Evolutionary conservation across 306 rosid genomes (phyloP).

Genomic region (Glycine tomentella): DNA sequence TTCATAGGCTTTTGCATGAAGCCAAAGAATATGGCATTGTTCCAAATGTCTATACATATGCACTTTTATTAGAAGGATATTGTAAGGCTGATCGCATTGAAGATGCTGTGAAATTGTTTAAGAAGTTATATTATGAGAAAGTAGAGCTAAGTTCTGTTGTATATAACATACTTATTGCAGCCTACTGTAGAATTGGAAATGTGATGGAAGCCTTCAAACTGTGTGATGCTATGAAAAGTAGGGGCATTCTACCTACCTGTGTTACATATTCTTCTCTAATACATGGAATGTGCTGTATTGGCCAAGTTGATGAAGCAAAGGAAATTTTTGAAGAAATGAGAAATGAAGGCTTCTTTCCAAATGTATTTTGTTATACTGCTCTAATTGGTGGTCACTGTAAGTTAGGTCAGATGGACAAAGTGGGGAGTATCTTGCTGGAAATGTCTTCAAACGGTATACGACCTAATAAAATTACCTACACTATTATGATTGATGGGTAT

Average conservation of each 20-base stretch:
- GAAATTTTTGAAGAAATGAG: constrained; percentile 65
- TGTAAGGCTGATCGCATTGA: constrained; percentile 64
- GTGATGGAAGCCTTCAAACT: constrained; percentile 64
- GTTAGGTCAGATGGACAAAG: constrained; percentile 72
- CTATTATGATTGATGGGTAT: constrained; percentile 74
- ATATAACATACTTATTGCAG: constrained; percentile 69
- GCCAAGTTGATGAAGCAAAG: constrained; percentile 64
- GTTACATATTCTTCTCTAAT: constrained; percentile 76
- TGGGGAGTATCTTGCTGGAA: constrained; percentile 51
- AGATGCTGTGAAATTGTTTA: constrained; percentile 62
- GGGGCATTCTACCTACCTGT: constrained; percentile 60
- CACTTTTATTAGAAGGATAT: constrained; percentile 70
- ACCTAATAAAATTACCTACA: constrained; percentile 75
- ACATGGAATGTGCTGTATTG: constrained; percentile 72
- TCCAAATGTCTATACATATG: constrained; percentile 72
- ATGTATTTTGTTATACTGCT: constrained; percentile 75
- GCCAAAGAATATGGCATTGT: constrained; percentile 54
- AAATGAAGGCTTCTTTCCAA: constrained; percentile 65
- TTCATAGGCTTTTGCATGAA: constrained; percentile 63
- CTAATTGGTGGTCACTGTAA: constrained; percentile 75
- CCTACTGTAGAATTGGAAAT: constrained; percentile 58
- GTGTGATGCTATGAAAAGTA: constrained; percentile 63
- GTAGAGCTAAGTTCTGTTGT: constrained; percentile 69
- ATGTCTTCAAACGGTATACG: constrained; percentile 57
- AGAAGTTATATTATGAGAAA: constrained; percentile 54